Evolutionary conservation across 2,329 filamentous ascomycete species (phyloP), one percentile per base, ranked within the genome.

Genomic region (Ceratocystis variospora): DNA sequence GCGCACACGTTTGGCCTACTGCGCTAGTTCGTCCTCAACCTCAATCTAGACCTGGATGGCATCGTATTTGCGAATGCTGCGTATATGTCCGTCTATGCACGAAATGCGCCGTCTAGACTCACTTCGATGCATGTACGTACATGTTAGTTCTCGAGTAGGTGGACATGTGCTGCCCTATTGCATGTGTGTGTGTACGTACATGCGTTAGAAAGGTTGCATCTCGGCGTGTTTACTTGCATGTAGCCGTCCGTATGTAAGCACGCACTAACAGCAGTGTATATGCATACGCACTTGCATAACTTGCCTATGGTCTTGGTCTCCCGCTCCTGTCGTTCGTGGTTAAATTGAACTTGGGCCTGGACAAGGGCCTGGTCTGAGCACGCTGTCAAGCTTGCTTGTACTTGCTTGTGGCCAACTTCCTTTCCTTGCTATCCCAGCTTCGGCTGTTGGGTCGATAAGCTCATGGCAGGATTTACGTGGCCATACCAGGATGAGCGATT

Each of bases 371-470:
- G 53, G 53, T n/a, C 53, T 31, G 17, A 57, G 53, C 53, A 57
- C 53, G 28, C 28, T 57, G 53, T 57, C 53, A 57, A 57, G 25
- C 28, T 57, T 57, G 53, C 17, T 25, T 22, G 37, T 57, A 28
- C 28, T 33, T 57, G 53, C 25, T 25, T 53, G 48, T 6, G n/a
- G n/a, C n/a, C 17, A 17, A n/a, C 48, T 53, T 53, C n/a, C 48
- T 53, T 53, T 53, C 48, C 48, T 22, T n/a, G n/a, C 17, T 31
- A 6, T 31, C 53, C 53, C 53, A 15, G 53, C 25, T 31, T 31
- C 53, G 53, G 53, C 53, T 55, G 28, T 57, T 57, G 53, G 17
- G 53, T 22, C 53, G 53, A 57, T 57, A 33, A 57, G 53, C 53
- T 57, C 53, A 57, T 57, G 25, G 15, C 53, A 57, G 22, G 22